Evolutionary conservation across 2,329 filamentous ascomycete genomes (phyloP), one percentile per base, ranked within the genome.

Genomic region (Alternaria consortialis): DNA sequence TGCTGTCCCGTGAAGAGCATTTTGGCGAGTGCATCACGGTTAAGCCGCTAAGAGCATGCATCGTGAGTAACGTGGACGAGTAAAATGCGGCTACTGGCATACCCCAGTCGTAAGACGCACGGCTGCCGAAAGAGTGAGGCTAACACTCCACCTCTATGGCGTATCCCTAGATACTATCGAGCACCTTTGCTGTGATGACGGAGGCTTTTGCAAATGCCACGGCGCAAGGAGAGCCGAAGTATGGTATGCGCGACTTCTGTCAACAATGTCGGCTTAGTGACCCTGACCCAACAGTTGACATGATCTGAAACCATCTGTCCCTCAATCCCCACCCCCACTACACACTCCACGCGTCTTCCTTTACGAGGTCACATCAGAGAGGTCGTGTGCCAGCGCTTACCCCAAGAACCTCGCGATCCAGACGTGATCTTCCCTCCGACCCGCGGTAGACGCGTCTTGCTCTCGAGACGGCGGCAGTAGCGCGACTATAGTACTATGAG

Each of bases 41-140:
- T 53, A 47, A 68, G 66, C 66, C 69, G 66, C 67, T 67, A 74
- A 66, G 64, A 64, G 65, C 53, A 64, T 50, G 52, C 62, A 47
- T 63, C 52, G 56, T 58, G 63, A 69, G 64, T 73, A 74, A 75
- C 75, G 74, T 77, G 74, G 74, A 74, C 71, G 63, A 74, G 71
- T 75, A 63, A 73, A 60, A 73, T 67, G 56, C 48, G 53, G 56
- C 51, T 44, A 51, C 60, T 37, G 64, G 56, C 59, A 52, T 37
- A 69, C 65, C 73, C 72, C 53, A 60, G 70, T 65, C 62, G 37
- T 25, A 43, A 54, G 46, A 64, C 56, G 68, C 66, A 60, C 66
- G 62, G 65, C 63, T 66, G 64, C 64, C 59, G 53, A 60, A 54
- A 70, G 58, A 76, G 72, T 75, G 71, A 77, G 73, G 74, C 74